Conservation (phyloP, 768 basidiomycete genomes). For the Lanmaoa rubissima region DNA sequence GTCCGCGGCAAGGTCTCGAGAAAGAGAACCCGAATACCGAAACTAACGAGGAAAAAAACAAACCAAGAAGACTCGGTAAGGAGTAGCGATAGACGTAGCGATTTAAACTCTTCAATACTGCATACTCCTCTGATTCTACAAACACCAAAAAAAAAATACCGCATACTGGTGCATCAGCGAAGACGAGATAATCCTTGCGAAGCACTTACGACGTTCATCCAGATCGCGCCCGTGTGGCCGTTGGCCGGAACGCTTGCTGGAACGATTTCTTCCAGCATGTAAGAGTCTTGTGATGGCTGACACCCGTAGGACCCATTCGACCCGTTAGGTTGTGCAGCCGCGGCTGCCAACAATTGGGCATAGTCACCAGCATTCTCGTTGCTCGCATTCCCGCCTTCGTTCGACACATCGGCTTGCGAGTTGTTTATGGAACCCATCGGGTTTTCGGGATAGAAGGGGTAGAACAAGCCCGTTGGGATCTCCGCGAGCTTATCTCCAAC, state of each 20-base stretch:
- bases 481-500: constrained; percentile 51
- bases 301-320: constrained; percentile 52
- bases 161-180: constrained; percentile 29
- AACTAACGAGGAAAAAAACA: constrained; percentile 4
- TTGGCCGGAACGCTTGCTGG: constrained; percentile 31
- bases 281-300: constrained; percentile 58
- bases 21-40: background rate
- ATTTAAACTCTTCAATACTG: constrained; percentile 22
- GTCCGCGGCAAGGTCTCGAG: constrained; percentile 5
- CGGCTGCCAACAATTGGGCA: constrained; percentile 55
- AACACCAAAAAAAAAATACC: background rate
- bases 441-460: constrained; percentile 73
- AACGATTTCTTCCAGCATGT: constrained; percentile 68
- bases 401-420: constrained; percentile 17
- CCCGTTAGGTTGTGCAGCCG: constrained; percentile 53
- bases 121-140: constrained; percentile 25
- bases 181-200: constrained; percentile 28
- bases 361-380: constrained; percentile 41
- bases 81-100: background rate
- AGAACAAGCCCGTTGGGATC: constrained; percentile 68
- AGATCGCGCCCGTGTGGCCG: constrained; percentile 35
- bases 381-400: constrained; percentile 16
- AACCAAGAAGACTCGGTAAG: background rate
- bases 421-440: constrained; percentile 25
- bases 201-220: constrained; percentile 46